Conservation (phyloP, 2,329 filamentous ascomycete species). For the Epichloe glyceriae region DNA sequence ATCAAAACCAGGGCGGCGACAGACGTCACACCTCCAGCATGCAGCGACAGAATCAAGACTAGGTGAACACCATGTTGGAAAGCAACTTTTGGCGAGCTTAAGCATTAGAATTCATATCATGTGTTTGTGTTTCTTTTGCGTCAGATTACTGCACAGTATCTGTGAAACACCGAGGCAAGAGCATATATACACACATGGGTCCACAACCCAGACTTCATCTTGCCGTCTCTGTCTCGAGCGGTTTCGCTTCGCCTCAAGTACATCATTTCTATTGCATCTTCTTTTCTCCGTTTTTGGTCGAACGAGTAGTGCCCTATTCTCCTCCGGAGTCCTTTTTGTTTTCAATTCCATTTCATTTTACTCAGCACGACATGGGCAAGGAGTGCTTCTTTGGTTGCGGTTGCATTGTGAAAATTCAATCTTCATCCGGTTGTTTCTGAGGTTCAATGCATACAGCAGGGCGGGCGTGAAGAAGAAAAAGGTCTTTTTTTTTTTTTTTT, state of each 20-base stretch:
- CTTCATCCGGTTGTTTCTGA: not conserved
- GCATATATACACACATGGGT: not conserved
- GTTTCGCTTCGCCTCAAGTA: not conserved
- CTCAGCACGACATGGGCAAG: not conserved
- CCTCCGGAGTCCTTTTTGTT: not conserved
- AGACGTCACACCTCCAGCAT: conserved; percentile 21
- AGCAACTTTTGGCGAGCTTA: not conserved
- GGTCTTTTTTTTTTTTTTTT: not conserved
- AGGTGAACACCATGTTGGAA: conserved; percentile 5
- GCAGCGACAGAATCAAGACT: conserved; percentile 22
- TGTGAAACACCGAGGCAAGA: not conserved
- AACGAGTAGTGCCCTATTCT: too few relatives aligned
- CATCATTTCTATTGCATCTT: too few relatives aligned
- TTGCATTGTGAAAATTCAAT: not conserved
- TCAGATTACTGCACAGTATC: conserved; percentile 1
- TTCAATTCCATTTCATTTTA: not conserved
- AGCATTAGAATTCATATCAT: not conserved
- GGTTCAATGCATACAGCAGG: not conserved
- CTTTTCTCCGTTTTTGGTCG: not conserved
- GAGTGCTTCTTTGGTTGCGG: not conserved
- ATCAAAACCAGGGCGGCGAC: conserved; percentile 31
- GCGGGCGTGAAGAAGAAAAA: not conserved
- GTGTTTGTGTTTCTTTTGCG: not conserved
- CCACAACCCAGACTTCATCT: not conserved
- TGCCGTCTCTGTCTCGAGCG: not conserved